A percentile compares a stretch with the other conserved stretches of the same genome.
Conservation (phyloP, 2,329 filamentous ascomycete species). For the Nothomitra cinnamomea region DNA sequence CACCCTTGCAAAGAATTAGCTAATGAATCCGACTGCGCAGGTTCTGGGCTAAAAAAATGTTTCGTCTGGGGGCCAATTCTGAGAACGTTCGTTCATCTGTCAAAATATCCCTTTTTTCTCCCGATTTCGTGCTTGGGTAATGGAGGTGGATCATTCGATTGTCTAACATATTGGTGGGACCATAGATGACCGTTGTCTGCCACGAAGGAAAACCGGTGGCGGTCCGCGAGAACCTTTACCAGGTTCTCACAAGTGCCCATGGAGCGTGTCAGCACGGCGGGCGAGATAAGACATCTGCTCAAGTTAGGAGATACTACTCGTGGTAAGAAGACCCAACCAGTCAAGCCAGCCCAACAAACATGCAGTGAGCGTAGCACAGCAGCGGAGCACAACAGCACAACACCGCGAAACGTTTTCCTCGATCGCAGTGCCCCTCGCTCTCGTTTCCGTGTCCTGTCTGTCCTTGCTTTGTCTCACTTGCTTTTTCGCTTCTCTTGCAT, state of each 20-base stretch:
- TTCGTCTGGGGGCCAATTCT: conserved; percentile 25
- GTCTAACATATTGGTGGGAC: conserved; percentile 14
- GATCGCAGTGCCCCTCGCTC: background rate
- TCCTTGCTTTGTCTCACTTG: background rate
- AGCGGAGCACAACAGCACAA: no score
- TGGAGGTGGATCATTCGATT: background rate
- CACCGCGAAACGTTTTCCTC: no score
- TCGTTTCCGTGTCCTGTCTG: background rate
- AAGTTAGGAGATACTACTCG: conserved; percentile 31
- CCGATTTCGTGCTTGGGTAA: background rate
- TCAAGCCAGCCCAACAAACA: background rate
- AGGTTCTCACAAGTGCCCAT: conserved; percentile 32
- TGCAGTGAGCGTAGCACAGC: no score
- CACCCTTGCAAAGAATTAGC: background rate
- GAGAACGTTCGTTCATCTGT: conserved; percentile 20
- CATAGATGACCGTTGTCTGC: conserved; percentile 25
- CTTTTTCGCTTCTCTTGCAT: background rate
- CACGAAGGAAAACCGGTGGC: conserved; percentile 35
- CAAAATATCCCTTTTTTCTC: background rate
- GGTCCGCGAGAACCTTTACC: conserved; percentile 33
- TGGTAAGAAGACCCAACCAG: conserved; percentile 22
- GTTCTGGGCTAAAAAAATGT: conserved; percentile 38
- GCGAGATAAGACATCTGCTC: conserved; percentile 34
- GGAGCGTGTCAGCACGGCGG: conserved; percentile 33
- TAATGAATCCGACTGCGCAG: conserved; percentile 14